Base-by-base conservation (phyloP, 225 moss, liverwort and hornwort species). In the Pseudisothecium myosuroides region DNA sequence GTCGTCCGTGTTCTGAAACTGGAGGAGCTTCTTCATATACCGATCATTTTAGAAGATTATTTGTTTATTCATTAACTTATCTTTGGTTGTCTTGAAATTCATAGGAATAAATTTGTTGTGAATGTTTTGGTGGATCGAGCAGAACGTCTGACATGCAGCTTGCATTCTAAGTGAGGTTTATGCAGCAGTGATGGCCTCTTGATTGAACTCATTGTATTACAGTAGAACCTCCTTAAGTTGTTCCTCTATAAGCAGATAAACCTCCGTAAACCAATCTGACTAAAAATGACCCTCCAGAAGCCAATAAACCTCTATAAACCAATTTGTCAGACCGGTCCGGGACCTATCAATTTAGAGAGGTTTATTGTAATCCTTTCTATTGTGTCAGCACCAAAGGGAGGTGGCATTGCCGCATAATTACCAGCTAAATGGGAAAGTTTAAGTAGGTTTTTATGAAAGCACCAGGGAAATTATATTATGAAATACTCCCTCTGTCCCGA, bases 101-200 rank as follows among this genome's bases (percentile, higher is more conserved):
- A 93, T 80, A 90, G 93, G 86, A 94, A 96, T 85, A 87, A 87
- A 61, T 92, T 90, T 88, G 89, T 96, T 80, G 87, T 93, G 59
- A 92, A 94, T 88, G 94, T 86, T 83, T 91, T 95, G 31, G 64
- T 91, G 60, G 91, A 97, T 26, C 89, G 91, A 88, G 89, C 91
- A 83, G 88, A 94, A 55, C 91, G 93, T 73, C 89, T 94, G 76
- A 32, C 50, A 32, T 31, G 8, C 41, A 32, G 58, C 73, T 73
- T 23, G 72, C 59, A 27, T 45, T 76, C n/a, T 47, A 20, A 62
- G 15, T n/a, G 29, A 28, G 32, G 37, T 27, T 76, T 62, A 27
- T 76, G 6, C n/a, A 28, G n/a, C 10, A 62, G 18, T 76, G 86
- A 50, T 36, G 37, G 10, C 14, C 17, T 62, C 62, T 47, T 36